These are phyloP conservation scores for Trichoderma breve DNA, from an alignment of 2,329 filamentous ascomycete genomes.

Conservation along the genomic window DNA sequence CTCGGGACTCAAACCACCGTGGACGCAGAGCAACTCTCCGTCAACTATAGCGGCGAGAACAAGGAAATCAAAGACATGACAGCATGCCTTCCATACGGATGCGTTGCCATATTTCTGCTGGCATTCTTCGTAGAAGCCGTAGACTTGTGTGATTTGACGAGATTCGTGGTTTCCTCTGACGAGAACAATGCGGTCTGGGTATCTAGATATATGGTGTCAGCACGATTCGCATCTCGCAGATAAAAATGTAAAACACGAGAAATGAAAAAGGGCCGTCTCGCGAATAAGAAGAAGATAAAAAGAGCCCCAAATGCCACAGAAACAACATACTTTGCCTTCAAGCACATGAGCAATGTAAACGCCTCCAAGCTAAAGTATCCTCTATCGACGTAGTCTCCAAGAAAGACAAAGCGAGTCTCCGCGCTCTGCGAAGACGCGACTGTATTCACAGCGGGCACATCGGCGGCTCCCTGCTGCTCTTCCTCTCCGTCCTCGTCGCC, in stretches of 20 bases:
- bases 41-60: slow-evolving; percentile 97
- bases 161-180: slow-evolving; percentile 98
- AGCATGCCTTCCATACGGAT: slow-evolving; percentile 99
- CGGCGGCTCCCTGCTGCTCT: slow-evolving; percentile 25
- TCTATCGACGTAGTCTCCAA: slow-evolving; percentile 94
- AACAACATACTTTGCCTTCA: slow-evolving; percentile 65
- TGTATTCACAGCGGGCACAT: slow-evolving; percentile 22
- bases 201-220: slow-evolving; percentile 51
- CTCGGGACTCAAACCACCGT: slow-evolving; percentile 83
- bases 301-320: background rate
- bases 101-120: slow-evolving; percentile 97
- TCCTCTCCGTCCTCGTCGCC: slow-evolving; percentile 47
- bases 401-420: slow-evolving; percentile 57
- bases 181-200: slow-evolving; percentile 90
- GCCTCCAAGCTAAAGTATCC: slow-evolving; percentile 98
- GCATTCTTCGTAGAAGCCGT: slow-evolving; percentile 98
- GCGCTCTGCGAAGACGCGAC: slow-evolving; percentile 45
- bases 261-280: background rate
- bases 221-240: slow-evolving; percentile 14
- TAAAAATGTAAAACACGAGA: background rate
- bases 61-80: slow-evolving; percentile 98
- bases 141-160: slow-evolving; percentile 95
- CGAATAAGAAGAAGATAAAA: background rate
- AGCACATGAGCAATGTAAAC: slow-evolving; percentile 92
- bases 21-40: slow-evolving; percentile 96